Evolutionary conservation across 768 basidiomycete genomes (phyloP), one percentile per base, ranked within the genome.

Genomic region (Psilocybe tampanensis): DNA sequence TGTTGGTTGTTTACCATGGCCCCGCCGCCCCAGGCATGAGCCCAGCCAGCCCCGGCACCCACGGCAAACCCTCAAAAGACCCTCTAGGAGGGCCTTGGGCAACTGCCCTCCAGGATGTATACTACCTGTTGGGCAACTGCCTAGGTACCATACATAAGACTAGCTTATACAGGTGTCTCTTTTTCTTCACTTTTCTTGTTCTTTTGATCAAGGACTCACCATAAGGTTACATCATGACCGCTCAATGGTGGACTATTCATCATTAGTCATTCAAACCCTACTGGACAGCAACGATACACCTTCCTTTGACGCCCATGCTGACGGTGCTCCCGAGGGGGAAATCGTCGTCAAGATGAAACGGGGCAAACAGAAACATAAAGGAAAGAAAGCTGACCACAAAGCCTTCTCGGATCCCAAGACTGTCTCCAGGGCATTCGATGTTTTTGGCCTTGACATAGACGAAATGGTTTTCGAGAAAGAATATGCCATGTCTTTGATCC

Each of bases 191-290:
- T 57, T 56, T 43, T 29, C 23, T 7, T 54, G 44, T 50, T 12
- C 39, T 23, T 61, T 61, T 33, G 55, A 56, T 8, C 51, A 55
- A 29, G 52, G 47, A 8, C 18, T 23, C 18, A 19, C 33, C 18
- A 22, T 41, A 8, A n/a, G 43, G 18, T 43, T 61, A 8, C 44
- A 39, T 19, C 17, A n/a, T 8, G 44, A 23, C 34, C 55, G 51
- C 4, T 23, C 52, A 19, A 15, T 19, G 26, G 60, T 61, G 15
- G 52, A 61, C n/a, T n/a, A 36, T 39, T 52, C 51, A 18, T 47
- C 60, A 7, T 41, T 8, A 8, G 52, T 39, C 32, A 33, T 61
- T 13, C 23, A 44, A 33, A 52, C 52, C 17, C 21, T 61, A 18
- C 17, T 47, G 32, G 42, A 33, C 34, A 24, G 18, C 17, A 34